Base-by-base conservation (phyloP, 106 monocot genomes). In the Platanthera guangdongensis region DNA sequence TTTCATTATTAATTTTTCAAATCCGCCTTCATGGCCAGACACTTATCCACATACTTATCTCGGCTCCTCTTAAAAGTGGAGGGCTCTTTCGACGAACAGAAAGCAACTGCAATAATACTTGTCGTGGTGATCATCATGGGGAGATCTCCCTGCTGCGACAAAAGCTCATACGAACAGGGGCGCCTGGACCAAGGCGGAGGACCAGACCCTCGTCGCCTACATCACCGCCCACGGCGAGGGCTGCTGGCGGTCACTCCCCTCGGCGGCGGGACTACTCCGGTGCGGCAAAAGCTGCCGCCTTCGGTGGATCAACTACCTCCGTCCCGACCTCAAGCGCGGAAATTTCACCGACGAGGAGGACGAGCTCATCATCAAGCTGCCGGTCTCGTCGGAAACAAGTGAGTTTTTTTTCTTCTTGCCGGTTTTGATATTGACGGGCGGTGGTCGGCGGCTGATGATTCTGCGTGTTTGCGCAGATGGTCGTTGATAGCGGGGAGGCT, bases 401-500 rank as follows among this genome's bases (percentile, higher is more conserved):
- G 46, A 73, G 28, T 39, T 19, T 28, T 6, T 51, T 53, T 14
- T 1, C 1, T 10, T 53, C 4, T 52, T 18, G 15, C 19, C 2
- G 28, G 68, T 22, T 70, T 70, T 50, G 45, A 22, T 3, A 22
- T 3, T 1, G 47, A 4, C n/a, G 16, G n/a, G 3, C 25, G 39
- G n/a, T 60, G 28, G 25, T 10, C 49, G 9, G 53, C 16, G n/a
- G 7, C 9, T 11, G 30, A 14, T 76, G 57, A 28, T 53, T 50
- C n/a, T 59, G 12, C 62, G 14, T 59, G 48, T 18, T 28, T 9
- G 45, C 67, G 13, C 77, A 92, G 92, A 82, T 92, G 92, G 92
- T 89, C 92, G 28, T 75, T 92, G 54, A 92, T 92, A 30, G 92
- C 92, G 5, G 92, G 92, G 57, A 89, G 92, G 78, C 79, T 92